Base-by-base conservation (phyloP, 2,329 filamentous ascomycete species). In the Aspergillus hiratsukae region DNA sequence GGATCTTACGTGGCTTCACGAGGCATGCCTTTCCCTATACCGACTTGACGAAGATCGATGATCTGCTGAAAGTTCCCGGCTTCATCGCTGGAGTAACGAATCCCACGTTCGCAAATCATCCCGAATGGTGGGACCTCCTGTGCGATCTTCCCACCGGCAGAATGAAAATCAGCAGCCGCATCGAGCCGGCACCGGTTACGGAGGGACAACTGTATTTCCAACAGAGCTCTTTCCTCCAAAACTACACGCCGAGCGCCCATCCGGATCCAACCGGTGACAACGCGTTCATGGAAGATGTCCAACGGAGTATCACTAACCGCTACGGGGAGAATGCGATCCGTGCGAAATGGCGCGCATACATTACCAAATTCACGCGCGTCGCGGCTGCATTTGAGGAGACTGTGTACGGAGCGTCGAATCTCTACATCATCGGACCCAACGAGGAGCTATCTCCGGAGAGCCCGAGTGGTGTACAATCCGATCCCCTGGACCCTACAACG, bases 1-100 rank as follows among this genome's bases (percentile, higher is more conserved):
- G 94, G 5, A 80, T 96, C n/a, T 79, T 99, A 37, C 84, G 92
- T 56, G 94, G 94, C 28, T 99, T 99, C 74, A 96, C 93, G 8
- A 85, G 94, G 19, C 91, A 97, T 75, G 94, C 94, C 0, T 99
- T 99, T 70, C 94, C 94, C 2, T 99, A 99, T 70, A 99, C 94
- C 1, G 94, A 99, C 76, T 81, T 99, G 46, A 97, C 91, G 61
- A 99, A 99, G 76, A 92, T 99, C 58, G 94, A 99, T 64, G 94
- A 97, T 70, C 82, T 99, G 10, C 82, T 99, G 49, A 93, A 95
- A 66, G 94, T 99, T 0, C 93, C 94, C 6, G 94, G 94, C 2
- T 99, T 99, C 74, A 96, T 99, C 66, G 94, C 94, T 2, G 94
- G 94, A 56, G 94, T 99, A 43, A 99, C 93, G 1, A 99, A 99